Evolutionary conservation across 108 stramenopile genomes (phyloP).

Genomic region (Cyclostephanos invisitatus): DNA sequence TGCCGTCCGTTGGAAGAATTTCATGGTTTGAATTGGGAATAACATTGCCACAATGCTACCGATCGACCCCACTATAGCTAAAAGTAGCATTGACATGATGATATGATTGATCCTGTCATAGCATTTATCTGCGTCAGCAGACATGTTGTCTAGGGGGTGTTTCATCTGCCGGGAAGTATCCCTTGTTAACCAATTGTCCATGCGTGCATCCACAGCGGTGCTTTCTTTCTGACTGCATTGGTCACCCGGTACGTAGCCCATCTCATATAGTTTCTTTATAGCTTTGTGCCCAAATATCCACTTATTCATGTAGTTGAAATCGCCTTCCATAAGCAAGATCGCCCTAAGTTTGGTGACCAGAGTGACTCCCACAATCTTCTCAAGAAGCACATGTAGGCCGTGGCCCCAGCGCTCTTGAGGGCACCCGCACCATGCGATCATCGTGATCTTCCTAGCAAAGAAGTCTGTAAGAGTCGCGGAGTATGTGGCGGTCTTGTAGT

Average conservation of each 20-base stretch:
- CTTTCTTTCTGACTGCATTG: neutral
- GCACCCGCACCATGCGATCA: neutral
- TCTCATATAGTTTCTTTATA: neutral
- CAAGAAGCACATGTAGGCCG: constrained; percentile 15
- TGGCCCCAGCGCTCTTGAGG: constrained; percentile 13
- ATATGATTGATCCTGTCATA: constrained; percentile 11
- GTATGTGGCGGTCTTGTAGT: constrained; percentile 8
- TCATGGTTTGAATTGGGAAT: neutral
- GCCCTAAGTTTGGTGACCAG: constrained; percentile 18
- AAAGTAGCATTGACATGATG: neutral
- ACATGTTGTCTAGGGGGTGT: neutral
- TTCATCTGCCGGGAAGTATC: constrained; percentile 2
- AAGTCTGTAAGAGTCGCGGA: neutral
- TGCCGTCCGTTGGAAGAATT: constrained; percentile 9
- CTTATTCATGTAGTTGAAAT: neutral
- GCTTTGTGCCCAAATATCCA: neutral
- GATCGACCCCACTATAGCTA: neutral
- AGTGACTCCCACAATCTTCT: constrained; percentile 20
- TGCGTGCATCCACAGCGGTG: constrained; percentile 10
- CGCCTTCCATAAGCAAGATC: constrained; percentile 22
- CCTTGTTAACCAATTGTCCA: constrained; percentile 1
- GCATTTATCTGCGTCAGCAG: constrained; percentile 7
- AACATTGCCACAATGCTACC: neutral
- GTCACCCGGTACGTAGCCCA: neutral
- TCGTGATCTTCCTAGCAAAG: neutral